Base-by-base conservation (phyloP, 495 filamentous ascomycete species). In the Poronia punctata region DNA sequence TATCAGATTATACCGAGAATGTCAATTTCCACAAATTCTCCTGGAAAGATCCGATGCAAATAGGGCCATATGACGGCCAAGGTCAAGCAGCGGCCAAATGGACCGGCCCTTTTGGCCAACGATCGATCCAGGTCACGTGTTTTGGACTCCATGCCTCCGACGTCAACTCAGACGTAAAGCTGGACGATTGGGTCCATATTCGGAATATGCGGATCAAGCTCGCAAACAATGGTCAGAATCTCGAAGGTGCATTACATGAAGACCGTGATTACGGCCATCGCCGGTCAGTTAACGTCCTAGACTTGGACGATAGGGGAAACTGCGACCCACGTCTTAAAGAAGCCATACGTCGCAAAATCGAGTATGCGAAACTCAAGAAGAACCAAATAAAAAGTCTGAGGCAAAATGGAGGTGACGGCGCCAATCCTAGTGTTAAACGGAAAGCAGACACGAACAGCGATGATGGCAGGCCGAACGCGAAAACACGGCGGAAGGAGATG, bases 1-100 rank as follows among this genome's bases (percentile, higher is more conserved):
- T 95, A 12, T 88, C 86, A 0, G 92, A 98, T 57, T 98, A 94
- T 60, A 94, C 89, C 7, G 55, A 71, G 17, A 83, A 93, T 44
- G 49, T 60, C 0, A 40, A 50, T 21, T 75, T 97, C 15, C 76
- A 70, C 30, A 60, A 79, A 22, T 78, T 80, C 35, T 66, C 63
- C 15, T 72, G 68, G 45, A 62, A 67, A 11, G 63, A 56, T 14
- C 48, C 54, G 8, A 53, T 59, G 7, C 54, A 60, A 18, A 47
- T 59, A 23, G 53, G 63, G 36, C 66, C 58, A 4, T 52, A 48
- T 19, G 37, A 52, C 22, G 48, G 40, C 4, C 33, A 19, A 18
- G 43, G 14, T 20, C 2, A 18, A 8, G 23, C 17, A 15, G 40
- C 35, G 4, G 44, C 25, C 10, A 59, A 67, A n/a, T 95, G 87